Evolutionary conservation across 495 filamentous ascomycete species (phyloP).

Genomic region (Podospora bellae-mahoneyi): DNA sequence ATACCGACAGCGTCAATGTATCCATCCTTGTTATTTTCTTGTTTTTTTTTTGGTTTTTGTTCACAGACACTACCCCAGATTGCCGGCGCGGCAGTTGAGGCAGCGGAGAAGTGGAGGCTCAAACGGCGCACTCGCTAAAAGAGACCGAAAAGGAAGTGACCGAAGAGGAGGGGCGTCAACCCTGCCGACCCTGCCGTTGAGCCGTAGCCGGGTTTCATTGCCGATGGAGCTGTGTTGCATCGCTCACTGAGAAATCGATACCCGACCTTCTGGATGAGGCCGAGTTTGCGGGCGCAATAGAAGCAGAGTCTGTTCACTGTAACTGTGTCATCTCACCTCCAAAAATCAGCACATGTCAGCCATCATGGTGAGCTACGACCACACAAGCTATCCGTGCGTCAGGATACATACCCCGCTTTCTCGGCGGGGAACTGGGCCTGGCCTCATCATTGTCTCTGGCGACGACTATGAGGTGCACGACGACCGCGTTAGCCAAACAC

Average conservation of each 20-base stretch:
- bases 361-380: not conserved
- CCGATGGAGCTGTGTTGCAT: not conserved
- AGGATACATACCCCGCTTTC: conserved; percentile 54
- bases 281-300: not conserved
- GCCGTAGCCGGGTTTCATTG: not conserved
- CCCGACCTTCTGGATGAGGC: not conserved
- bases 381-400: conserved; percentile 9
- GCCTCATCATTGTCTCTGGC: conserved; percentile 44
- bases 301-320: not conserved
- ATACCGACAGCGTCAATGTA: not conserved
- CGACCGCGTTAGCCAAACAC: conserved; percentile 21
- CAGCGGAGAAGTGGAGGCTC: not conserved
- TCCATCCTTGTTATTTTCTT: too few species aligned
- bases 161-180: not conserved
- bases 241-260: not conserved
- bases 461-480: conserved; percentile 8
- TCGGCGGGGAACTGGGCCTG: conserved; percentile 53
- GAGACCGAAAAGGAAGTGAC: not conserved
- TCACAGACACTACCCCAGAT: not conserved
- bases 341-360: not conserved
- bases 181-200: not conserved
- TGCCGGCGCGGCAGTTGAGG: not conserved
- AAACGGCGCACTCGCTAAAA: not conserved
- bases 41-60: not conserved
- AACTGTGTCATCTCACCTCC: not conserved